A percentile compares a stretch with the other conserved stretches of the same genome.
Evolutionary conservation across 768 basidiomycete genomes (phyloP).

Genomic region (Boletus pseudo-olivaceus): DNA sequence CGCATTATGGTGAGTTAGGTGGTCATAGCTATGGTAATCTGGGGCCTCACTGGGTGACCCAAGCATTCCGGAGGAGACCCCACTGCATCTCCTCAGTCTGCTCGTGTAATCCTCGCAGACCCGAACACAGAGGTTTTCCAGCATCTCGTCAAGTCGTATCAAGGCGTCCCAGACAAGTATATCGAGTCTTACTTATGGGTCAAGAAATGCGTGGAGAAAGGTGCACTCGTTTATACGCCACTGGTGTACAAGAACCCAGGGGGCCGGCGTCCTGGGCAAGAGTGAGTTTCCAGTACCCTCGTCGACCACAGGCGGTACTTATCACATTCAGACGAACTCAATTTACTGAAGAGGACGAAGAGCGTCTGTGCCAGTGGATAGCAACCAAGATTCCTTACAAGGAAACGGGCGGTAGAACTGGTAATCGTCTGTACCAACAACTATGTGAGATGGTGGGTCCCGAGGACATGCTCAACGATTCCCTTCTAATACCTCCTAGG

Average conservation of each 20-base stretch:
- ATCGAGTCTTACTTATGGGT: constrained; percentile 83
- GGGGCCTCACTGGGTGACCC: constrained; percentile 1
- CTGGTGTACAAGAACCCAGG: constrained; percentile 83
- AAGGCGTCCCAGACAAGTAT: constrained; percentile 66
- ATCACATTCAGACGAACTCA: constrained; percentile 57
- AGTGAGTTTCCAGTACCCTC: constrained; percentile 42
- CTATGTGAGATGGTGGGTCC: constrained; percentile 62
- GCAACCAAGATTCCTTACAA: constrained; percentile 82
- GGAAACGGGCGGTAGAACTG: constrained; percentile 76
- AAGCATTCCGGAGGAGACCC: constrained; percentile 84
- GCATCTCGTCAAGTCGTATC: constrained; percentile 68
- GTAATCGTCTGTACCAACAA: constrained; percentile 81
- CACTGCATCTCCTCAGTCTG: constrained; percentile 62
- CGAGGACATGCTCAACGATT: not conserved
- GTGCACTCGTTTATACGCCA: constrained; percentile 63
- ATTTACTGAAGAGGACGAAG: constrained; percentile 75
- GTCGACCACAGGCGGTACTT: not conserved
- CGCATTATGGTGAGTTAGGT: constrained; percentile 59
- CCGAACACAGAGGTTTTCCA: constrained; percentile 75
- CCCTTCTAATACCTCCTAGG: constrained; percentile 36
- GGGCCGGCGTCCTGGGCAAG: constrained; percentile 76
- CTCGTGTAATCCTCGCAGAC: constrained; percentile 76
- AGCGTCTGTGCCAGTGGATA: constrained; percentile 73
- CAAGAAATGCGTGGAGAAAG: constrained; percentile 75
- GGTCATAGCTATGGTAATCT: constrained; percentile 1